These are phyloP conservation scores for Fusarium udum DNA, from an alignment of 2,329 filamentous ascomycete genomes.

Conservation along the genomic window DNA sequence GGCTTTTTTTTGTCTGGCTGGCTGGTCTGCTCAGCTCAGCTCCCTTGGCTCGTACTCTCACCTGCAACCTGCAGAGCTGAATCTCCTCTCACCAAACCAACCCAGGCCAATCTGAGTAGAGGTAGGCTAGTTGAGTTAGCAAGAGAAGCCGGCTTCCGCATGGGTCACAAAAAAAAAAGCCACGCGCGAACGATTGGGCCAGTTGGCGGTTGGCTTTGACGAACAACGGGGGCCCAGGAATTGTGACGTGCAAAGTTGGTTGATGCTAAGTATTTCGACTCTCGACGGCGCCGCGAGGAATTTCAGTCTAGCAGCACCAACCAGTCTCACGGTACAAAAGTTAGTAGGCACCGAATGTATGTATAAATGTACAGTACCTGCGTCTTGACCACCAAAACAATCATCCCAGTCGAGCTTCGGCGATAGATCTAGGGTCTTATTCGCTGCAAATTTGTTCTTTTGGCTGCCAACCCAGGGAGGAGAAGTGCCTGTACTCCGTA, in stretches of 20 bases:
- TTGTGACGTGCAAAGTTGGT: constrained; percentile 42
- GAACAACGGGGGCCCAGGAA: constrained; percentile 28
- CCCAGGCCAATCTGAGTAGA: constrained; percentile 30
- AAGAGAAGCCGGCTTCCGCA: constrained; percentile 36
- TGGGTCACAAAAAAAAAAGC: constrained; percentile 35
- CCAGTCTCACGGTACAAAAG: neutral
- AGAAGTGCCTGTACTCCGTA: constrained; percentile 3
- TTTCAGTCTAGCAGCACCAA: constrained; percentile 21
- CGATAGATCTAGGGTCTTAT: constrained; percentile 15
- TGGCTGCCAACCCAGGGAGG: constrained; percentile 6
- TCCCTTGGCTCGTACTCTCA: constrained; percentile 9
- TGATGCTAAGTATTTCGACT: constrained; percentile 29
- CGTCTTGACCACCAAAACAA: constrained; percentile 18
- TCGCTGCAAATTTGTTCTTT: constrained; percentile 9
- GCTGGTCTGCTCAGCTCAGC: constrained; percentile 9
- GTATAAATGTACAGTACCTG: constrained; percentile 12
- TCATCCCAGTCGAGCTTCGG: constrained; percentile 17
- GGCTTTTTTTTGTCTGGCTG: constrained; percentile 38
- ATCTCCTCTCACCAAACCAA: constrained; percentile 24
- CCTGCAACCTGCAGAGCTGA: constrained; percentile 19
- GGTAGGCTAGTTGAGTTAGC: constrained; percentile 26
- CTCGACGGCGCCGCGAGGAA: constrained; percentile 34
- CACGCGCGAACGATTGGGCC: constrained; percentile 31
- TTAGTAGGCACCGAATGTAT: neutral
- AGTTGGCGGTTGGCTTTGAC: constrained; percentile 36